These are phyloP conservation scores for bread wheat (Triticum aestivum) DNA, from an alignment of 176 grass and related monocot species.

Conservation along the genomic window IWGSC_CS_RefSeq_v2.1 NC_057802.1:35786918-35787417, in stretches of 20 bases:
- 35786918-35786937: not conserved
- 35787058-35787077: not conserved
- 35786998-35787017: not conserved
- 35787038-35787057: not conserved
- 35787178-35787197: not conserved
- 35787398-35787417: no score
- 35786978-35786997: not conserved
- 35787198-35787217: not conserved
- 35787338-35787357: no score
- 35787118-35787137: not conserved
- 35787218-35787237: not conserved
- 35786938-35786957: not conserved
- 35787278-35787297: no score
- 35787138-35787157: not conserved
- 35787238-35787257: not conserved
- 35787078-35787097: not conserved
- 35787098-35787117: not conserved
- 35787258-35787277: not conserved
- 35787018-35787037: not conserved
- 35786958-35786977: not conserved
- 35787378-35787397: no score
- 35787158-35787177: not conserved
- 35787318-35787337: no score
- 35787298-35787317: no score
- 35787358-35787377: no score